Conservation (phyloP, 169 alveolate species). For the Eimeria acervulina region DNA sequence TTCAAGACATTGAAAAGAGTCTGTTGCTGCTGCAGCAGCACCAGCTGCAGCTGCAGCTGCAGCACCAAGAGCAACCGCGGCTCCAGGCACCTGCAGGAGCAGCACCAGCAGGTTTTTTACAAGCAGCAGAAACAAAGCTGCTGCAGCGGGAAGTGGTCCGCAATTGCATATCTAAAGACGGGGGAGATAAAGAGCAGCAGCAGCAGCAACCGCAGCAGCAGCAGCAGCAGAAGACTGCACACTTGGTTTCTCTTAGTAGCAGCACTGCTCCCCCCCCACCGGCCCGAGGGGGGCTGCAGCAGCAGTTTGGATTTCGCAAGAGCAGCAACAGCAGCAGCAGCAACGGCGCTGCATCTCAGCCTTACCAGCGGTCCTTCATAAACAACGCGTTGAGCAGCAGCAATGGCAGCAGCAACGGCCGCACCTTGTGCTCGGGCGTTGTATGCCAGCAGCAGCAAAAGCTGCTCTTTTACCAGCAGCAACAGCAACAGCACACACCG, state of each 20-base stretch:
- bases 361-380: neutral
- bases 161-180: neutral
- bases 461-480: neutral
- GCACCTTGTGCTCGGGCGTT: slow-evolving; percentile 24
- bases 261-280: neutral
- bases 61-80: slow-evolving; percentile 24
- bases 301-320: slow-evolving; percentile 6
- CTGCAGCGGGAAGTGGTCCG: neutral
- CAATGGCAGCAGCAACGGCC: neutral
- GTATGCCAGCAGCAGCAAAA: slow-evolving; percentile 19
- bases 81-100: neutral
- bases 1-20: slow-evolving; percentile 42
- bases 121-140: slow-evolving; percentile 10
- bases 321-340: slow-evolving; percentile 47
- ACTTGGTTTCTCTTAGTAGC: neutral
- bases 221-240: slow-evolving; percentile 20
- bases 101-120: slow-evolving; percentile 17
- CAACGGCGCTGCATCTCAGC: slow-evolving; percentile 5
- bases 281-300: slow-evolving; percentile 39
- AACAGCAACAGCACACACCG: neutral
- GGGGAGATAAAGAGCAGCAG: neutral
- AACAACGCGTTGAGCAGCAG: neutral
- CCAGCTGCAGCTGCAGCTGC: slow-evolving; percentile 54
- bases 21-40: slow-evolving; percentile 51
- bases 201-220: neutral